Base-by-base conservation (phyloP, 768 basidiomycete species). In the Mycena albidolilacea region DNA sequence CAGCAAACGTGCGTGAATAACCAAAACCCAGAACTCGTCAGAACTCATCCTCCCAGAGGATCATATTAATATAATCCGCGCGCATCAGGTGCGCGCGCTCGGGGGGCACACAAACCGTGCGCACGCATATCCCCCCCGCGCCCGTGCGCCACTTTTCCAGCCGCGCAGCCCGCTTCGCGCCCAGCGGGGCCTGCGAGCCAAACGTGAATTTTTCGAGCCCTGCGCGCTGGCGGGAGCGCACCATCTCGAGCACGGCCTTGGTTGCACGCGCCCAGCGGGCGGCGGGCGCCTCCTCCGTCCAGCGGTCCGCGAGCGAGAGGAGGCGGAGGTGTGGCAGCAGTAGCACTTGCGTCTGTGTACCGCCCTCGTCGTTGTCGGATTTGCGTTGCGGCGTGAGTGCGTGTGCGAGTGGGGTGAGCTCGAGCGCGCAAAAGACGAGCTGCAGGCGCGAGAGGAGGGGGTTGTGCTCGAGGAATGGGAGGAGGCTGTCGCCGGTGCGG, bases 231-330 rank as follows among this genome's bases (percentile, higher is more conserved):
- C 71, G 75, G 12, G 71, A 72, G 37, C 75, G 64, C 0, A 61
- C 65, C 71, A 75, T 72, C 7, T 63, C 57, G 21, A 70, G 17
- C 23, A 70, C 46, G 38, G 75, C 75, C 21, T 65, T 65, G 17
- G 68, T 64, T 3, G 68, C 75, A 19, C 41, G 41, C 12, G 46
- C 59, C 74, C 74, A 75, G 9, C 38, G 21, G 7, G 41, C 37
- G 5, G 61, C 6, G 6, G 64, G 61, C 1, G 37, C n/a, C 68
- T 70, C 71, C 15, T 72, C 75, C 8, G 23, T 0, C 75, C 75
- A 75, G 44, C 48, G 61, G 35, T 70, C 75, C 2, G 35, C 57
- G 7, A 75, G 58, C 11, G 52, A 43, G 0, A 72, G 68, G n/a
- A 50, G 8, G 15, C 59, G 64, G 21, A 72, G 65, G 15, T 44